Evolutionary conservation across 257 asterid genomes (phyloP), one percentile per base, ranked within the genome.

Genomic region (Solanum pimpinellifolium): DNA sequence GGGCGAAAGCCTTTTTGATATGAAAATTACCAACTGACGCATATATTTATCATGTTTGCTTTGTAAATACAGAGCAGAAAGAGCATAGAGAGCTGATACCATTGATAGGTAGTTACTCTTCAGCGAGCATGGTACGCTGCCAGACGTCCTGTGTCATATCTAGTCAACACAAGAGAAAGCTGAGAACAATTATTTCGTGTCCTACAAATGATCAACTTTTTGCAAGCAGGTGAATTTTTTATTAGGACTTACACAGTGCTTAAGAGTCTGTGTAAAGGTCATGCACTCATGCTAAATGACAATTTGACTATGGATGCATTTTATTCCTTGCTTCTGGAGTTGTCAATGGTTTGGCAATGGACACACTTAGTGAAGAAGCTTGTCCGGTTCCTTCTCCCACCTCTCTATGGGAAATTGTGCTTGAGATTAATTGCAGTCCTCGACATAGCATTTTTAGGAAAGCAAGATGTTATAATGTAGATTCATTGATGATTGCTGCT

Each of bases 91-190:
- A 89, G 37, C 70, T 91, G 84, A 89, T 91, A 80, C 90, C 92
- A 12, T 83, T 84, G 87, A 78, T 91, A 52, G 65, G 88, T 29
- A 85, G 89, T 44, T 35, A 85, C 76, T 86, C 90, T 83, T 90
- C 93, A 20, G 89, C 93, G 37, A 56, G 66, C 68, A 82, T 39
- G 74, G 87, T 92, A 74, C 89, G 88, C 33, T 91, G 91, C 89
- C 93, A 90, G 52, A 82, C 91, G n/a, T 59, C 88, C 39, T 90
- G 85, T 86, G 41, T 89, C 49, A 52, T 89, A 21, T 75, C 92
- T 47, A 92, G 94, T 90, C 92, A 91, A 33, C 94, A 92, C 86
- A 92, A 91, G 87, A 92, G 94, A 88, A 92, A 89, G 91, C 78
- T 92, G 90, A 91, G 93, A 91, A 91, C 92, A 84, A 91, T 92